These are phyloP conservation scores for Larix kaempferi DNA, from an alignment of 75 land plant species.

Conservation along the genomic window DNA sequence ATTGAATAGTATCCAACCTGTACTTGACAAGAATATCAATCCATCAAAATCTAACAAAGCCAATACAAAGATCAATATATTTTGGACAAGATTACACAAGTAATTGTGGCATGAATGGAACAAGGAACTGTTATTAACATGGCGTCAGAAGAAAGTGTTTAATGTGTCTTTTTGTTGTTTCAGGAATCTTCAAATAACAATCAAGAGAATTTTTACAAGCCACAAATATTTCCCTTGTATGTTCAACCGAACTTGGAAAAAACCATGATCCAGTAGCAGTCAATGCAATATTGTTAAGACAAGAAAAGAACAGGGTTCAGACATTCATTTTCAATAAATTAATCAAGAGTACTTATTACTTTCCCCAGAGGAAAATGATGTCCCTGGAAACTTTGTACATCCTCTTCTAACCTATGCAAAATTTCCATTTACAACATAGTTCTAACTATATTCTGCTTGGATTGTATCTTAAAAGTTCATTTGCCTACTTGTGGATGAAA, in stretches of 20 bases:
- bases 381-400: neutral
- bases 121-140: neutral
- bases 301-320: neutral
- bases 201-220: neutral
- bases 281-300: neutral
- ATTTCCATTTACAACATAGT: neutral
- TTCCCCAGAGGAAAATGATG: neutral
- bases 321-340: neutral
- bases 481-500: neutral
- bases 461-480: neutral
- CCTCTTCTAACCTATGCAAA: neutral
- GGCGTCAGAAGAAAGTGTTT: neutral
- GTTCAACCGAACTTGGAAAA: neutral
- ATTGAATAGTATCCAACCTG: neutral
- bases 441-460: neutral
- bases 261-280: neutral
- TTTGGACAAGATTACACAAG: neutral
- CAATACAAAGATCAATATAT: neutral
- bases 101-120: neutral
- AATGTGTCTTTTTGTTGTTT: neutral
- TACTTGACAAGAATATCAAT: neutral
- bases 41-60: neutral
- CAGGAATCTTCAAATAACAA: neutral
- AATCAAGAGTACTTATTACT: neutral
- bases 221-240: neutral